Conservation (phyloP, 768 basidiomycete species). For the Pleurotus salmoneostramineus region DNA sequence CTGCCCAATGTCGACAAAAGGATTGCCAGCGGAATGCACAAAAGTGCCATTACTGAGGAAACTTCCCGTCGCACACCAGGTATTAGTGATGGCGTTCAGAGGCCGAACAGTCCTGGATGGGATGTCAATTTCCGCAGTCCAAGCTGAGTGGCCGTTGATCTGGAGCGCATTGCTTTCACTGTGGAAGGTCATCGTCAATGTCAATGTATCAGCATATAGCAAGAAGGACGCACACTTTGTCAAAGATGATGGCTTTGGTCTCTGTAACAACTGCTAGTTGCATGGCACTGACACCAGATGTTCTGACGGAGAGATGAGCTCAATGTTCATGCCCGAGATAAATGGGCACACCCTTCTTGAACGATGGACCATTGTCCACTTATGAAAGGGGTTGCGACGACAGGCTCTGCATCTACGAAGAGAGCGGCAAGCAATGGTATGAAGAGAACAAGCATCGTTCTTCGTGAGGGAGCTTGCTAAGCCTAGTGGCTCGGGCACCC, state of each 20-base stretch:
- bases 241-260: conserved; percentile 18
- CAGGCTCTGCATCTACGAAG: neutral
- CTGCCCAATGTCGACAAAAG: conserved; percentile 11
- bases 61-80: conserved; percentile 38
- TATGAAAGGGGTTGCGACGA: neutral
- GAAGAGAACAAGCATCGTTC: neutral
- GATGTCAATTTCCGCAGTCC: conserved; percentile 40
- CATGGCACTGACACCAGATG: conserved; percentile 19
- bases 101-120: conserved; percentile 32
- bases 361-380: conserved; percentile 9
- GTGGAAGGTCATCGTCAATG: no score
- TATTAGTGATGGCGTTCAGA: conserved; percentile 28
- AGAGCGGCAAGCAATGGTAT: neutral
- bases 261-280: conserved; percentile 18
- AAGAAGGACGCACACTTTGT: conserved; percentile 14
- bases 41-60: conserved; percentile 39
- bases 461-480: no score
- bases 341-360: conserved; percentile 9
- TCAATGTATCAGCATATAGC: neutral
- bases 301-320: conserved; percentile 6
- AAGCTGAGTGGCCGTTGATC: conserved; percentile 38
- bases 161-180: conserved; percentile 31
- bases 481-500: neutral
- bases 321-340: neutral
- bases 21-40: conserved; percentile 19